A percentile compares a stretch with the other conserved stretches of the same genome.
These are phyloP conservation scores for Rugosomyces carneus DNA, from an alignment of 1,284 basidiomycete genomes.

Conservation along the genomic window DNA sequence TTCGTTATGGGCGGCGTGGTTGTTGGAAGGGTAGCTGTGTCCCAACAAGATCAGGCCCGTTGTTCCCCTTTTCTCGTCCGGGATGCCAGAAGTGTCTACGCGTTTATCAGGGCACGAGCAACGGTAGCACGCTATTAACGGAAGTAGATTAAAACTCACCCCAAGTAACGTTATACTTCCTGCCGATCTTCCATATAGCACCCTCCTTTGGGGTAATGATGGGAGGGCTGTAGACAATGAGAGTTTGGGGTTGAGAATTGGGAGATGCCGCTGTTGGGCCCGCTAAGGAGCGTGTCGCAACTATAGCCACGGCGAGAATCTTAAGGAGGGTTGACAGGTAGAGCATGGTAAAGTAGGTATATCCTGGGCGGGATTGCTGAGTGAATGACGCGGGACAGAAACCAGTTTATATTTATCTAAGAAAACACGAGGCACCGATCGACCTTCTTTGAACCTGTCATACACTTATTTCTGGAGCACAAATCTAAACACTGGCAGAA, in stretches of 20 bases:
- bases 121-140: background rate
- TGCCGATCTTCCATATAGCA: slow-evolving; percentile 28
- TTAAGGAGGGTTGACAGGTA: no score
- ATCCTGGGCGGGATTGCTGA: no score
- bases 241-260: slow-evolving; percentile 5
- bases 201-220: slow-evolving; percentile 31
- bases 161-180: slow-evolving; percentile 37
- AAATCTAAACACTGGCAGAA: no score
- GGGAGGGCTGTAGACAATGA: slow-evolving; percentile 37
- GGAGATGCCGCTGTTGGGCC: no score
- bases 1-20: background rate
- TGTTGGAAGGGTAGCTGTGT: slow-evolving; percentile 11
- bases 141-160: slow-evolving; percentile 14
- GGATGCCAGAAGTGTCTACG: slow-evolving; percentile 23
- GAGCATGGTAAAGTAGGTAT: no score
- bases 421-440: no score
- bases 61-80: slow-evolving; percentile 15
- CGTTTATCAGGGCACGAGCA: background rate
- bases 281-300: slow-evolving; percentile 15
- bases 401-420: no score
- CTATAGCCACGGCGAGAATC: slow-evolving; percentile 13
- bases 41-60: slow-evolving; percentile 23
- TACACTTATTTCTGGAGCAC: no score
- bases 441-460: no score
- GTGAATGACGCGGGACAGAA: no score